Evolutionary conservation across 176 grass and related monocot genomes (phyloP).

Genomic region (Oryza meyeriana): DNA sequence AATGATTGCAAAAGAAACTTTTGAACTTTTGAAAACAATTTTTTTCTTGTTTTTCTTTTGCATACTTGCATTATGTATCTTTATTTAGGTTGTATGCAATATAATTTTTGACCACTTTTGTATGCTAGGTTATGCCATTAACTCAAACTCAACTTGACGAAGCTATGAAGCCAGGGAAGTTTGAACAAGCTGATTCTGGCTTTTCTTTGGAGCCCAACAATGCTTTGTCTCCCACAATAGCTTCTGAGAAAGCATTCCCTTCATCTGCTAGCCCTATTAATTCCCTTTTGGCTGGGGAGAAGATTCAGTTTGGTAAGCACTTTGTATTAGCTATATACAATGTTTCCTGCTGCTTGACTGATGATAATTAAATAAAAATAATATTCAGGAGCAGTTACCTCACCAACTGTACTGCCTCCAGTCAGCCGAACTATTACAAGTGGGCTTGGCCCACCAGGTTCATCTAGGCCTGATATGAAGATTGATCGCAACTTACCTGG

Average conservation of each 20-base stretch:
- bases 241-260: constrained; percentile 44
- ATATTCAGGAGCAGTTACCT: constrained; percentile 77
- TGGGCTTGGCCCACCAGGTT: constrained; percentile 80
- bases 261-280: constrained; percentile 70
- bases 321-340: constrained; percentile 26
- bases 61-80: neutral
- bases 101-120: constrained; percentile 25
- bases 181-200: constrained; percentile 53
- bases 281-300: constrained; percentile 84
- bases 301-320: constrained; percentile 96
- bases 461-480: constrained; percentile 63
- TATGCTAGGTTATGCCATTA: constrained; percentile 79
- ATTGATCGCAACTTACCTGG: constrained; percentile 41
- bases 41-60: neutral
- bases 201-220: constrained; percentile 69
- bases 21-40: constrained; percentile 2
- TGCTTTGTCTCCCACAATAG: constrained; percentile 36
- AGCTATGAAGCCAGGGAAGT: constrained; percentile 85
- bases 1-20: neutral
- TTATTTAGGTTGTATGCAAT: neutral
- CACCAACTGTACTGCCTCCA: constrained; percentile 63
- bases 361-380: constrained; percentile 31
- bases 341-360: constrained; percentile 5
- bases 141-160: constrained; percentile 98
- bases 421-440: constrained; percentile 57